Base-by-base conservation (phyloP, 139 green algal genomes). In the Closterium sp. region DNA sequence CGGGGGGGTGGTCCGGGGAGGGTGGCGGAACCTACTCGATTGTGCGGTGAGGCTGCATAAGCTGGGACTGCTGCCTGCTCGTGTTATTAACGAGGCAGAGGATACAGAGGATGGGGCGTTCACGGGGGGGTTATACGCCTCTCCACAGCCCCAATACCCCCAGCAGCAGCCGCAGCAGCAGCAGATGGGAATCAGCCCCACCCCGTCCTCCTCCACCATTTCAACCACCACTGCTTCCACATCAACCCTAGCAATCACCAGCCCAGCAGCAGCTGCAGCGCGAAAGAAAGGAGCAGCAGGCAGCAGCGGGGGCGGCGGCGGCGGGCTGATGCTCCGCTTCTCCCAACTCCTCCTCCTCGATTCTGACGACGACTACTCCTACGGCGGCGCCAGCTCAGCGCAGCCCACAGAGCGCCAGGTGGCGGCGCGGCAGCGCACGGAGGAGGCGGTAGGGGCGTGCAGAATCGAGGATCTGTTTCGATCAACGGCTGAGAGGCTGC, bases 11-110 rank as follows among this genome's bases (percentile, higher is more conserved):
- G 84, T 99, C 87, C 95, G 96, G 25, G 87, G 85, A 31, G 97
- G 96, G 16, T 99, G 97, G 97, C 92, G 95, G 28, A 96, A 97
- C 90, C 93, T 99, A 23, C 89, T 99, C 90, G 97, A 98, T 91
- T 95, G 95, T 38, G 69, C 98, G 28, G 66, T 98, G 87, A 94
- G 96, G 28, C 94, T 99, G 88, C 96, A 98, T 94, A 96, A 95
- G 84, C 92, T 97, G 23, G 95, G 95, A 30, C 92, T 98, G 64
- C 95, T 98, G 94, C 95, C 96, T n/a, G 33, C 81, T 33, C 90
- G 43, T 23, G 64, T 92, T 25, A 32, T 43, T 30, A 85, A 6
- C 23, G 34, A 85, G 21, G 33, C 88, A 12, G 87, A 90, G 25
- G 86, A 89, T 84, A 31, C 86, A 32, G 32, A 33, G 28, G 86